Percentiles rank a stretch among this genome's conserved stretches.
Evolutionary conservation across 2,329 filamentous ascomycete species (phyloP).

Genomic region (Lomentospora prolificans): DNA sequence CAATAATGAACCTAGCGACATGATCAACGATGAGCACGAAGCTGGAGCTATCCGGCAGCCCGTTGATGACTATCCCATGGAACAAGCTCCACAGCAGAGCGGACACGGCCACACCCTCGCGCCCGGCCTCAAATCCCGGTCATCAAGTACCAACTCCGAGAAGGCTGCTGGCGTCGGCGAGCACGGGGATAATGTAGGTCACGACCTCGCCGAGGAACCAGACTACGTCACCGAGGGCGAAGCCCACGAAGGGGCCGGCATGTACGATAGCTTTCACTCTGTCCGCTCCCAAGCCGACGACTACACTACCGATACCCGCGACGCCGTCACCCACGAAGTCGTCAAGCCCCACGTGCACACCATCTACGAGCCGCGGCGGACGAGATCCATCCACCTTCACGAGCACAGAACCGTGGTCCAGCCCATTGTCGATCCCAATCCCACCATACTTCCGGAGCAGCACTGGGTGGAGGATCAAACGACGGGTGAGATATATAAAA

Average conservation of each 20-base stretch:
- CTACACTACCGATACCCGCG: conserved; percentile 13
- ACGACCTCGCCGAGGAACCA: too few relatives aligned
- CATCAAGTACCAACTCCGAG: too few relatives aligned
- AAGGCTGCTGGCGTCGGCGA: too few relatives aligned
- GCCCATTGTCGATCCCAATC: conserved; percentile 15
- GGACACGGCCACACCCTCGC: too few relatives aligned
- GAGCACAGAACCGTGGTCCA: conserved; percentile 16
- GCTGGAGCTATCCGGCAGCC: too few relatives aligned
- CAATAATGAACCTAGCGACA: neutral
- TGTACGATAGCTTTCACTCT: neutral
- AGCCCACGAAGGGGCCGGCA: too few relatives aligned
- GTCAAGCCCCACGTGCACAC: conserved; percentile 15
- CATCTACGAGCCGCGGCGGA: conserved; percentile 14
- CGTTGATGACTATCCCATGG: too few relatives aligned
- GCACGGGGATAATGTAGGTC: too few relatives aligned
- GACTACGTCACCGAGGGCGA: too few relatives aligned
- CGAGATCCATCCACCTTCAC: conserved; percentile 15
- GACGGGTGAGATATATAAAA: neutral
- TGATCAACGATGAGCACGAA: too few relatives aligned
- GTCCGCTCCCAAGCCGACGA: conserved; percentile 10
- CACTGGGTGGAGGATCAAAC: neutral
- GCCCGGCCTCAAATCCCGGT: too few relatives aligned
- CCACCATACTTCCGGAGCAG: neutral
- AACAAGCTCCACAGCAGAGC: too few relatives aligned
- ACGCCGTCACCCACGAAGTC: conserved; percentile 14